Base-by-base conservation (phyloP, 2,329 filamentous ascomycete species). In the Saccharata proteae region DNA sequence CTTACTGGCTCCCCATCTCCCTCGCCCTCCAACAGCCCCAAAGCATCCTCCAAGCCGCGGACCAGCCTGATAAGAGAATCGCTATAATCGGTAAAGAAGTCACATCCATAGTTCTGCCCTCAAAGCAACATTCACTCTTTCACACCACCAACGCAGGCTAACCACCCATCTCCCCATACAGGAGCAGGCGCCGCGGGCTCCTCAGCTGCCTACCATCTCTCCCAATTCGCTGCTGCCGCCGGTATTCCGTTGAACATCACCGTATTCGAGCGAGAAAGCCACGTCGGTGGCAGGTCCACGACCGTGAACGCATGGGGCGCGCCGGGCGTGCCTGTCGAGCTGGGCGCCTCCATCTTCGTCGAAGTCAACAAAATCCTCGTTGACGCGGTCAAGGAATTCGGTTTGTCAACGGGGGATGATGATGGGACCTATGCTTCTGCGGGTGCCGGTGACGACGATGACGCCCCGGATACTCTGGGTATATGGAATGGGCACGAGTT, bases 291-390 rank as follows among this genome's bases (percentile, higher is more conserved):
- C 6, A 80, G 90, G 16, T 80, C 80, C 6, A 81, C 86, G 17
- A 96, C 86, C 1, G 79, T 93, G 12, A 64, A 85, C 46, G 77
- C 75, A 2, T 88, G 80, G 50, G 68, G 72, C 40, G 67, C 88
- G 43, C 63, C 75, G 2, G 40, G 59, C 1, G 61, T 76, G 22
- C 79, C 80, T 1, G 70, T 93, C 20, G 90, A 98, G 54, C 65
- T 96, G 1, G 90, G 90, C 11, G 90, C 81, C 8, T 88, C 80
- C 38, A 93, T 96, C 44, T 98, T 96, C 50, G 82, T 96, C 26
- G 55, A 78, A 29, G 71, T 80, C 25, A 98, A 96, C 49, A 64
- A 74, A 22, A 93, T 93, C 45, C 68, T 98, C 22, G 72, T 77
- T 44, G 76, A 80, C 33, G 80, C 85, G 1, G 75, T 72, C 6